Percentiles rank a stretch among this genome's conserved stretches.
phyloP scores from a whole-genome alignment of 2,329 filamentous ascomycete genomes.

The Endocalyx cinctus region DNA sequence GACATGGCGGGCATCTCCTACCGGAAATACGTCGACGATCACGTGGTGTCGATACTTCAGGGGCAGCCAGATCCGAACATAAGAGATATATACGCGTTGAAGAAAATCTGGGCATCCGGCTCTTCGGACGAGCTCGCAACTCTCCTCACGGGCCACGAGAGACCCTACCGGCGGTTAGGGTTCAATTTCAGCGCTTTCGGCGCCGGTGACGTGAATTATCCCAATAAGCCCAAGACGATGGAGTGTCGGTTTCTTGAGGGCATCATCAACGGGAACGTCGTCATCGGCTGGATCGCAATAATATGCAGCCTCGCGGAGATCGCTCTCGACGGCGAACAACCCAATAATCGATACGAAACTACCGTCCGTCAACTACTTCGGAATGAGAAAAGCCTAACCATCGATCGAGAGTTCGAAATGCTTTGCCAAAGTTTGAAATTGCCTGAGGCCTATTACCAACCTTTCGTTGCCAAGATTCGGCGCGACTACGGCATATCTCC shows the following conservation, averaged over 20 bases:
- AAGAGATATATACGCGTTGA: constrained; percentile 17
- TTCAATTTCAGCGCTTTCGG: constrained; percentile 38
- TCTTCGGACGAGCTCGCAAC: constrained; percentile 28
- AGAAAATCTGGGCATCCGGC: constrained; percentile 23
- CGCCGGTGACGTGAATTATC: constrained; percentile 29
- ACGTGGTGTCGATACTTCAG: constrained; percentile 3
- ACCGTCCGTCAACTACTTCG: neutral
- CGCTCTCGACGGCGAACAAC: constrained; percentile 10
- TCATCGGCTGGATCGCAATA: constrained; percentile 30
- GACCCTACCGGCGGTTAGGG: constrained; percentile 31
- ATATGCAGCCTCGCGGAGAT: constrained; percentile 27
- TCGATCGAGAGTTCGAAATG: neutral
- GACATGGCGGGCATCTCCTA: neutral
- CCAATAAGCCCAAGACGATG: constrained; percentile 30
- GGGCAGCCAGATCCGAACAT: neutral
- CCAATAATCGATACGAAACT: constrained; percentile 1
- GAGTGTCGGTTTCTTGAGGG: constrained; percentile 37
- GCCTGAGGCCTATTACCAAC: neutral
- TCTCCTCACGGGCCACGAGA: constrained; percentile 30
- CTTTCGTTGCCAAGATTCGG: neutral
- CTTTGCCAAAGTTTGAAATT: neutral
- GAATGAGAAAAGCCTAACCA: neutral
- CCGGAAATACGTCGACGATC: neutral
- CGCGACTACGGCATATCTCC: no score
- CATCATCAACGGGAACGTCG: constrained; percentile 20